A percentile compares a stretch with the other conserved stretches of the same genome.
Conservation (phyloP, 2,329 filamentous ascomycete species). For the Diaporthe aspalathi region DNA sequence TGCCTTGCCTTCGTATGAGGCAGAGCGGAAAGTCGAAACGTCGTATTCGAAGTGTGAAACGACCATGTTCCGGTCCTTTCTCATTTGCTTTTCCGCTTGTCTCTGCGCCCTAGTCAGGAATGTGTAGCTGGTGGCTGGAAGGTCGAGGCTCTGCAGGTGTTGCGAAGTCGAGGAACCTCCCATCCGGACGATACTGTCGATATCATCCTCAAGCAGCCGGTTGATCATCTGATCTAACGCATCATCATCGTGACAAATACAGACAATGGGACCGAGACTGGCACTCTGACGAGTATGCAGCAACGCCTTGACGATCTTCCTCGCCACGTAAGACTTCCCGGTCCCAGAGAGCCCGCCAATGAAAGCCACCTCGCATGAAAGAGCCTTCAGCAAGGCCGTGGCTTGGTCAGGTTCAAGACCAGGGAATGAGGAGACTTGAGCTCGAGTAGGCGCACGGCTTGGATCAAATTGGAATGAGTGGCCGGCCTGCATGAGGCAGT, state of each 20-base stretch:
- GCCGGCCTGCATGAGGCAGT: slow-evolving; percentile 45
- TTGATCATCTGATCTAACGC: slow-evolving; percentile 69
- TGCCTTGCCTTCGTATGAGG: no score
- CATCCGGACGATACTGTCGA: slow-evolving; percentile 68
- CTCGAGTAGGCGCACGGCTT: slow-evolving; percentile 29
- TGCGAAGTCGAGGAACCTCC: slow-evolving; percentile 69
- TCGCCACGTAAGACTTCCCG: slow-evolving; percentile 72
- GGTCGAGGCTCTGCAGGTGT: slow-evolving; percentile 60
- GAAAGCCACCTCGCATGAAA: slow-evolving; percentile 62
- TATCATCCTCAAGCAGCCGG: slow-evolving; percentile 62
- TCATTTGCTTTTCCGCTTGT: slow-evolving; percentile 46
- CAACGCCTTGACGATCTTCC: slow-evolving; percentile 67
- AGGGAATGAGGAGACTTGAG: slow-evolving; percentile 49
- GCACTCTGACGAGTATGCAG: slow-evolving; percentile 55
- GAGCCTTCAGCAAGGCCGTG: slow-evolving; percentile 61
- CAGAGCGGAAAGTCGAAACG: no score
- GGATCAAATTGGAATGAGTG: slow-evolving; percentile 40
- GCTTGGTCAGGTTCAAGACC: slow-evolving; percentile 65
- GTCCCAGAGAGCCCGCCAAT: slow-evolving; percentile 74
- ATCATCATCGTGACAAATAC: slow-evolving; percentile 64
- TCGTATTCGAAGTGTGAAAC: no score
- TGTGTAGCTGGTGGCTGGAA: slow-evolving; percentile 45
- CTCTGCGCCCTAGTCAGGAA: not conserved
- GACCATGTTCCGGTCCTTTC: slow-evolving; percentile 5
- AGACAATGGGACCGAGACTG: slow-evolving; percentile 61